Evolutionary conservation across 2,329 filamentous ascomycete species (phyloP), one percentile per base, ranked within the genome.

Genomic region (Ceratocystis lukuohia): DNA sequence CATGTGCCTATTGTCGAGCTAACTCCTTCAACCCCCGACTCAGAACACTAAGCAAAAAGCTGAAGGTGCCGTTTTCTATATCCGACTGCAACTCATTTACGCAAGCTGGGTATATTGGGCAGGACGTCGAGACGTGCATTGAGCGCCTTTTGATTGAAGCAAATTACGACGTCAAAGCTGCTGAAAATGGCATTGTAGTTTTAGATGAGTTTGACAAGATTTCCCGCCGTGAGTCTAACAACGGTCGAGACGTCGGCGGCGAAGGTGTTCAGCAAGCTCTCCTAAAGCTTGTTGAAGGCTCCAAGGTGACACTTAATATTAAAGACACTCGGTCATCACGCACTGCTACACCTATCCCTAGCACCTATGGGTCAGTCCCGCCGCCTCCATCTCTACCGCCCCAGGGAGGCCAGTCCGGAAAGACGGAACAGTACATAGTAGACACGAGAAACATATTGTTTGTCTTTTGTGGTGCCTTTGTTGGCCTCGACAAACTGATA

Each of bases 141-240:
- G 91, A 96, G 72, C 83, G 94, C 57, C 80, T 99, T 30, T 80
- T 99, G 8, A 89, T 95, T 66, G 91, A 95, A 68, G 86, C 93
- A 7, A 93, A 95, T 74, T 96, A 96, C 75, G 89, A 96, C 71
- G 84, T 94, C 33, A 85, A 86, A 67, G 85, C 88, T 65, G 88
- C 91, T 6, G 93, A 99, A 74, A 84, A 89, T 65, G 94, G 94
- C 4, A 97, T 99, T 66, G 91, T 99, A 61, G 94, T 96, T 66
- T 80, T 99, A 22, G 94, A 99, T 71, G 94, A 99, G 76, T 91
- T 99, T 66, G 94, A 99, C 79, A 99, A 99, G 77, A 92, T 97
- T 67, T 92, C 94, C 1, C 89, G 89, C 46, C 86, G 90, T 30
- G 93, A 94, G 73, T 88, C 92, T 17, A 85, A 85, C 68, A 91